Evolutionary conservation across 352 stramenopile species (phyloP), one percentile per base, ranked within the genome.

Genomic region (Pythium pectinolyticum): DNA sequence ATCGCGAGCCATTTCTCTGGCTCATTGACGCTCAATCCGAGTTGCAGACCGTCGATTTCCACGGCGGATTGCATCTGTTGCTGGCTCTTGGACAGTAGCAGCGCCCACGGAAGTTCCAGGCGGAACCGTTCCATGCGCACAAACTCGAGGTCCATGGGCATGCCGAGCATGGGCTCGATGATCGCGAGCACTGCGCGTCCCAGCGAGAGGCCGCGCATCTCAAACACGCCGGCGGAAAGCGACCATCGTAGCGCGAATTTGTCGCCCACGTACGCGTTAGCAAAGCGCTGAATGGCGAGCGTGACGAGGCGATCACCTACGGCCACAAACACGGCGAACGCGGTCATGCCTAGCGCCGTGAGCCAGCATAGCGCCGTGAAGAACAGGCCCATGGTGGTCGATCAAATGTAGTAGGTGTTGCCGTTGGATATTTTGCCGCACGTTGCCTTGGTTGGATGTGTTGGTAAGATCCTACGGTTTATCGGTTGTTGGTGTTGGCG

Each of bases 1-100:
- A 77, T 76, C 74, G 77, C 89, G 62, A 92, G 84, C 87, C 87
- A 95, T 40, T 89, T 86, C 65, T 90, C 78, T 0, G 85, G 78
- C 28, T 73, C 46, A 47, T 94, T 81, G 17, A 91, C 71, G 41
- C 61, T 74, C 27, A 92, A 47, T 9, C 65, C 80, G 22, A 94
- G 17, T 14, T 86, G 69, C 17, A 94, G 45, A 0, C 83, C 86
- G 5, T 61, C 61, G 39, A 95, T 53, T 40, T 84, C 58, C 32
- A 94, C 32, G 27, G 70, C 76, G 43, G 81, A 89, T 50, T 73
- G 65, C 60, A 89, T 66, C 46, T 49, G 20, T 22, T n/a, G 25
- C 31, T 46, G 20, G 20, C 35, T 52, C 32, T 40, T 61, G 31
- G 52, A 22, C 15, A 63, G 12, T 31, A 69, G 47, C 47, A 68